phyloP scores from a whole-genome alignment of 2,329 filamentous ascomycete species.

The Penicillium sp. region DNA sequence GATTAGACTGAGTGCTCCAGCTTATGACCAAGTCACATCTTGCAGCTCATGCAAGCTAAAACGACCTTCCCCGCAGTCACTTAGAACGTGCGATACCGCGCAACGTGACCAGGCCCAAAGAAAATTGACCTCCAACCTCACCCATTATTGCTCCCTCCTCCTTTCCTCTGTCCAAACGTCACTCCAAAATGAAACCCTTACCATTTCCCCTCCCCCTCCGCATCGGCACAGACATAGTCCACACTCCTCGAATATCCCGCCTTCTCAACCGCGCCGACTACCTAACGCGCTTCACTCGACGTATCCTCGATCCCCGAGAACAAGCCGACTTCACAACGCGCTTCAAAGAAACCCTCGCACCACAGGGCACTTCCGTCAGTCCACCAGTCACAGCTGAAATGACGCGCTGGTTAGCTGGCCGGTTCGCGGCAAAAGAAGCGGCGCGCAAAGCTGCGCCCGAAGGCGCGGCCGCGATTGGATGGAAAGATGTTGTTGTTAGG shows the following conservation, averaged over 20 bases:
- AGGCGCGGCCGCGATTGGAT: slow-evolving; percentile 56
- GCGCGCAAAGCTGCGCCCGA: slow-evolving; percentile 65
- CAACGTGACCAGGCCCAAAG: background rate
- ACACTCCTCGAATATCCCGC: slow-evolving; percentile 61
- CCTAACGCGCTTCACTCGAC: slow-evolving; percentile 38
- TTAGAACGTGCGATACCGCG: background rate
- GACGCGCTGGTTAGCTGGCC: slow-evolving; percentile 46
- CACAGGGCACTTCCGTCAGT: background rate
- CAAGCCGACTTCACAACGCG: slow-evolving; percentile 37
- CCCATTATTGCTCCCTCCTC: background rate
- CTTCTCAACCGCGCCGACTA: slow-evolving; percentile 52
- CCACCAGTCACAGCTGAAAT: slow-evolving; percentile 30
- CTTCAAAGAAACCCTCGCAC: slow-evolving; percentile 22
- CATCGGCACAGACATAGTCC: slow-evolving; percentile 78
- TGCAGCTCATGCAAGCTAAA: background rate
- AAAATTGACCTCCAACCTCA: background rate
- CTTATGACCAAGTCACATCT: background rate
- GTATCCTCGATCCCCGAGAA: slow-evolving; percentile 43
- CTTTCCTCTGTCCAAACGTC: background rate
- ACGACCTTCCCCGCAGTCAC: background rate
- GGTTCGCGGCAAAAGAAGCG: slow-evolving; percentile 73
- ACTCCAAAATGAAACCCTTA: slow-evolving; percentile 30
- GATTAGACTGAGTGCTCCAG: background rate
- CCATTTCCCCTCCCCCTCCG: slow-evolving; percentile 64
- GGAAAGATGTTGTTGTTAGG: slow-evolving; percentile 58